Conservation (phyloP, 164 flowering plant species). For the Vitis vinifera region DNA sequence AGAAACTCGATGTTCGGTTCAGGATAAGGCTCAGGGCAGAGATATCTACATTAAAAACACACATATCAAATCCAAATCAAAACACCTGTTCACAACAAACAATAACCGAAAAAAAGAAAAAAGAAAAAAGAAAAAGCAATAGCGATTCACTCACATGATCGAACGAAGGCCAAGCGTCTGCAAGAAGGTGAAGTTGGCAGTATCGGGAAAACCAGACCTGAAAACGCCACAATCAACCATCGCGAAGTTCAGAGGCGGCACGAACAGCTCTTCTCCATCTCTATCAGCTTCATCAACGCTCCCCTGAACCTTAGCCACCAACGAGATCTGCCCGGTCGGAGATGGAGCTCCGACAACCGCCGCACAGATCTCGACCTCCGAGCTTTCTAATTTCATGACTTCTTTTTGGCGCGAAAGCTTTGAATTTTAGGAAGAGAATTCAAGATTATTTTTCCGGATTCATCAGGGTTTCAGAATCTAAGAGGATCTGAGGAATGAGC, state of each 20-base stretch:
- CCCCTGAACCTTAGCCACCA: conserved; percentile 1
- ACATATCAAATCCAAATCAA: not conserved
- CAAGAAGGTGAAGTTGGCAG: conserved; percentile 47
- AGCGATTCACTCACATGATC: conserved; percentile 30
- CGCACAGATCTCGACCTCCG: not conserved
- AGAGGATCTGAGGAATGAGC: no score
- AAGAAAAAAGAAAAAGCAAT: not conserved
- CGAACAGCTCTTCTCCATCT: conserved; percentile 23
- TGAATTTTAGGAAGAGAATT: no score
- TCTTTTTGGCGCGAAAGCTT: conserved; percentile 12
- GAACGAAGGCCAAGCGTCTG: conserved; percentile 44
- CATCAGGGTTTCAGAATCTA: no score
- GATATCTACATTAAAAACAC: conserved; percentile 26
- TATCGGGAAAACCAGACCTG: conserved; percentile 54
- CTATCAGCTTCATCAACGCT: conserved; percentile 8
- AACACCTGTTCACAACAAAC: not conserved
- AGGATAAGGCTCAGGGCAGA: conserved; percentile 55
- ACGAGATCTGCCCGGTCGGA: not conserved
- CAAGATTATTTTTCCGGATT: no score
- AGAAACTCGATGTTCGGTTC: conserved; percentile 38
- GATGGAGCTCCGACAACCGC: not conserved
- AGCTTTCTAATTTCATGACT: conserved; percentile 8
- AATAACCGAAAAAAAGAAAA: not conserved
- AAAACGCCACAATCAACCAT: conserved; percentile 47
- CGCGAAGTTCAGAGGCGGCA: conserved; percentile 48